Evolutionary conservation across 192 early-diverging fungal species (phyloP).

Genomic region (Podila clonocystis): DNA sequence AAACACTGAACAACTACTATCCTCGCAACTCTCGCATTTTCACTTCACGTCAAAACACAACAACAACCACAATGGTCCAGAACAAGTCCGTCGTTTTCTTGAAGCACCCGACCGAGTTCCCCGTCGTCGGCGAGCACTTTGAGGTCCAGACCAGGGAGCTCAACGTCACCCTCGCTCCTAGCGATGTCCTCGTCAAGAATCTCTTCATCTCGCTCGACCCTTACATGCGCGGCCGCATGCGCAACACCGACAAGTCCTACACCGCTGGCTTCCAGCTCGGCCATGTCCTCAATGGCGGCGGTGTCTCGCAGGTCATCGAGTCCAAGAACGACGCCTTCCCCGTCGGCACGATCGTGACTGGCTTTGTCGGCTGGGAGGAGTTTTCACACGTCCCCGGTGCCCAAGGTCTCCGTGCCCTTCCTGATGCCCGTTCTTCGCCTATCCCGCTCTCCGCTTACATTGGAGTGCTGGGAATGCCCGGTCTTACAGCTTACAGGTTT

Average conservation of each 20-base stretch:
- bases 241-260: conserved; percentile 29
- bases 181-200: conserved; percentile 68
- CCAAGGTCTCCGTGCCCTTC: conserved; percentile 19
- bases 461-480: conserved; percentile 53
- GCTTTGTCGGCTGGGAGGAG: conserved; percentile 59
- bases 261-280: conserved; percentile 47
- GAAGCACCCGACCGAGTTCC: conserved; percentile 54
- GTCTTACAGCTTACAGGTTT: conserved; percentile 57
- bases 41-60: no score
- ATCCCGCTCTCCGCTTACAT: conserved; percentile 38
- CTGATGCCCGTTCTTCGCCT: conserved; percentile 25
- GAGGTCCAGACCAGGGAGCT: conserved; percentile 57
- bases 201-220: conserved; percentile 81
- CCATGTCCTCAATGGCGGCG: conserved; percentile 67
- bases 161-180: conserved; percentile 56
- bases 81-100: conserved; percentile 58
- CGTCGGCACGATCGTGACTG: conserved; percentile 71
- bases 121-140: conserved; percentile 61
- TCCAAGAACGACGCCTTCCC: conserved; percentile 67
- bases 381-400: conserved; percentile 29
- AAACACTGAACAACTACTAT: not conserved
- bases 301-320: conserved; percentile 75
- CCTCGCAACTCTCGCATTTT: not conserved
- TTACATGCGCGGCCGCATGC: conserved; percentile 56
- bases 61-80: conserved; percentile 49